Evolutionary conservation across 2,329 filamentous ascomycete genomes (phyloP).

Genomic region (Claviceps capensis): DNA sequence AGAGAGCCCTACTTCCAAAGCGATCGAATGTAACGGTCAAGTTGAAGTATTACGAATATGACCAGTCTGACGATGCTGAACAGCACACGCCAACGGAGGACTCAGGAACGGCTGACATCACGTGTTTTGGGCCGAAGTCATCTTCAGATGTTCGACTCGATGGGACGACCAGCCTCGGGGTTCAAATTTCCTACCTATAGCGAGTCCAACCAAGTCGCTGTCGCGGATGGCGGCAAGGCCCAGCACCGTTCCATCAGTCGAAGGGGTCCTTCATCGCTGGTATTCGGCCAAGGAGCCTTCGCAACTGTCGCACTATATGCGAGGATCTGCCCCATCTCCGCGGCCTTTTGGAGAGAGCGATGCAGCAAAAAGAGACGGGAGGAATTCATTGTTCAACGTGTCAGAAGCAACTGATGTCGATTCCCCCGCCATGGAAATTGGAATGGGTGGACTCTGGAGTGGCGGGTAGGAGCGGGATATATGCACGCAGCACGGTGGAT

Average conservation of each 20-base stretch:
- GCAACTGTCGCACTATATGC: constrained; percentile 29
- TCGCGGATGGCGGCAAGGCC: constrained; percentile 9
- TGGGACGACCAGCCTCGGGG: constrained; percentile 15
- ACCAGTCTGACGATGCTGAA: no score
- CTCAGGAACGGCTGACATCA: no score
- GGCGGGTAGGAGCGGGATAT: constrained; percentile 29
- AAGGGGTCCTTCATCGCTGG: constrained; percentile 34
- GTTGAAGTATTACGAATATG: no score
- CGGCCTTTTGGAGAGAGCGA: constrained; percentile 25
- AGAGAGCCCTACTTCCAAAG: no score
- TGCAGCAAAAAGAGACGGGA: constrained; percentile 30
- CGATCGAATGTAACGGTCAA: no score
- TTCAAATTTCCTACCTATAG: constrained; percentile 15
- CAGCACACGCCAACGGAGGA: no score
- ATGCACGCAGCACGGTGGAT: constrained; percentile 7
- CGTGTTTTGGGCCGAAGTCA: no score
- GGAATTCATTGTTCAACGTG: constrained; percentile 40
- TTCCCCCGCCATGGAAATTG: constrained; percentile 29
- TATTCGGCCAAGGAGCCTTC: constrained; percentile 27
- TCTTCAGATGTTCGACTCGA: constrained; percentile 5
- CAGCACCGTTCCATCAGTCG: constrained; percentile 33
- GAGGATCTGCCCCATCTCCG: constrained; percentile 26
- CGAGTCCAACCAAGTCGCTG: constrained; percentile 9
- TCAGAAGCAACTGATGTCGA: constrained; percentile 26
- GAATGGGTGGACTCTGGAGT: constrained; percentile 44